Evolutionary conservation across 2,329 filamentous ascomycete genomes (phyloP), one percentile per base, ranked within the genome.

Genomic region (Aureobasidium subglaciale): DNA sequence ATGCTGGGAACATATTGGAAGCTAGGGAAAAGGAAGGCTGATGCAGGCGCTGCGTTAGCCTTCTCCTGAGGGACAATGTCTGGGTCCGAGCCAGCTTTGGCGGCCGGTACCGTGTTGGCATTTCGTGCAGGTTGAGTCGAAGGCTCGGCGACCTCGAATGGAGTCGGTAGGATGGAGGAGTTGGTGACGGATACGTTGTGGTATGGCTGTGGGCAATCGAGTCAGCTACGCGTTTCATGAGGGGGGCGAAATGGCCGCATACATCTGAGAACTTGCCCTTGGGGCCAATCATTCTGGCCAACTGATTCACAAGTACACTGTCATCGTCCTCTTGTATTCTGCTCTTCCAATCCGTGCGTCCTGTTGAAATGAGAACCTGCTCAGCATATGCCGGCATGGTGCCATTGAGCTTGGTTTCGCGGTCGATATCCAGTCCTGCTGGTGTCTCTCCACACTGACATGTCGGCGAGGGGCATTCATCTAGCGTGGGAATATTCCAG

Each of bases 291-390:
- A 72, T 62, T 42, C 65, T 78, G 68, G 88, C 92, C 57, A 96
- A 69, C 55, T 88, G 84, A 34, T 85, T 83, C 5, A 85, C 83
- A 16, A 91, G 76, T 13, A 70, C 71, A 24, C 75, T 68, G 2
- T 72, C 68, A 15, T 85, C 82, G 58, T 95, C 90, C 42, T 95
- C 85, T 67, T 95, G 90, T 59, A 96, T 95, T 56, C 82, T 81
- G 65, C 87, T 91, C 25, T 78, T 76, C 91, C 91, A 96, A 71
- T 95, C 88, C 27, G 78, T 73, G 59, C 83, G 82, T 4, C 89
- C 90, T 0, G 90, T 95, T 59, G 87, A 91, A 13, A 96, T 78
- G 9, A 97, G 71, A 3, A 96, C 80, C 63, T 96, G 90, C 70
- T 95, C 86, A 1, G 84, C 78, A 67, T 96, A 95, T 1, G 79